Evolutionary conservation across 148 eudicot species (phyloP), one percentile per base, ranked within the genome.

Genomic region (Rhododendron williamsianum): DNA sequence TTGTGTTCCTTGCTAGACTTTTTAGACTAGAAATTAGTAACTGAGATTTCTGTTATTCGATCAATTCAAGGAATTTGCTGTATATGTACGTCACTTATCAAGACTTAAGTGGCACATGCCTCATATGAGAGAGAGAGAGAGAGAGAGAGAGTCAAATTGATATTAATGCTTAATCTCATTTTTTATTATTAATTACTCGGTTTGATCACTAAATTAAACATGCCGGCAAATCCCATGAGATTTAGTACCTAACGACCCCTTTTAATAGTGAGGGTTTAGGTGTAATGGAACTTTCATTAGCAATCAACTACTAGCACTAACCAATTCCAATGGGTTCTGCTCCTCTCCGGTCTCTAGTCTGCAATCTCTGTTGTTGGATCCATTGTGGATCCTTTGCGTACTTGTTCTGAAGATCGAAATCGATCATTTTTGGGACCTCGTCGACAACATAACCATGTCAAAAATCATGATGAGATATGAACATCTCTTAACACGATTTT

Each of bases 211-310:
- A 16, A 2, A 49, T 15, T 51, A 30, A 25, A 36, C 18, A 30
- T 56, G 83, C 3, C 72, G 72, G 83, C 83, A 58, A 81, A 81
- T 46, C 67, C 72, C 49, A 10, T 21, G n/a, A 56, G n/a, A 5
- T 54, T 16, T 16, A 4, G 33, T 3, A 51, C 9, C 8, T 48
- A 23, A 19, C n/a, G n/a, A n/a, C 35, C 7, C 3, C 8, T 79
- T 80, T 79, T 52, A 19, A 27, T 51, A 21, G n/a, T 0, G 2
- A 80, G 45, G 41, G 18, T 52, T 80, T 16, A 80, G 65, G 11
- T 52, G 43, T 1, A 30, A 52, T 5, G 58, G 25, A 52, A 80
- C 65, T 80, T 80, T 52, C 82, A 30, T 30, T 16, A 3, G 36
- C 2, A 15, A 10, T 69, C 36, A 69, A 30, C 2, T 7, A 46